Conservation (phyloP, 768 basidiomycete species). For the Phanerochaete carnosa region DNA sequence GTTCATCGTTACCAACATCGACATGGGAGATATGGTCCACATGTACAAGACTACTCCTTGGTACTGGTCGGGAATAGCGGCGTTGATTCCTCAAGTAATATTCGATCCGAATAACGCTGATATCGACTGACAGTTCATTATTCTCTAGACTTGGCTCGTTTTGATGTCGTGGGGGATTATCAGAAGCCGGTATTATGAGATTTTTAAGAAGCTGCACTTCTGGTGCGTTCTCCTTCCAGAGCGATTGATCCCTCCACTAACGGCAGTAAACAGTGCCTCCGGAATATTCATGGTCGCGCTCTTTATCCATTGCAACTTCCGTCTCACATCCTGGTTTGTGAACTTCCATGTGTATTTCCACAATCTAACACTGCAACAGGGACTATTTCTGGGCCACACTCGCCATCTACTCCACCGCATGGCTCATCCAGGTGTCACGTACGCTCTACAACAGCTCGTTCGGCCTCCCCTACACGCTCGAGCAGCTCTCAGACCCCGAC, state of each 20-base stretch:
- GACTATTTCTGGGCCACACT: conserved; percentile 32
- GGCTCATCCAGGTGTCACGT: conserved; percentile 25
- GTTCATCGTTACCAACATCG: conserved; percentile 27
- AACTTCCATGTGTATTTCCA: background rate
- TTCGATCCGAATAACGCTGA: background rate
- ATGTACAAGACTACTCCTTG: conserved; percentile 18
- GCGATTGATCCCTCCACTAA: background rate
- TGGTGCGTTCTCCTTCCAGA: conserved; percentile 10
- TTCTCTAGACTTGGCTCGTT: conserved; percentile 24
- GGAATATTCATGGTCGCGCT: conserved; percentile 31
- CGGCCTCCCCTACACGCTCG: conserved; percentile 22
- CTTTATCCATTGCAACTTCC: conserved; percentile 31
- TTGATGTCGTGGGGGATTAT: conserved; percentile 30
- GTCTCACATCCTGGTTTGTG: conserved; percentile 26
- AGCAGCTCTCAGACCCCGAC: conserved; percentile 21
- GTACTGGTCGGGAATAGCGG: conserved; percentile 33
- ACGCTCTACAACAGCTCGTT: conserved; percentile 22
- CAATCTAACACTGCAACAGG: background rate
- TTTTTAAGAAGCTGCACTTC: conserved; percentile 32
- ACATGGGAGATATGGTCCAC: conserved; percentile 22
- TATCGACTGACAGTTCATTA: background rate
- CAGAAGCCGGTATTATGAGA: conserved; percentile 30
- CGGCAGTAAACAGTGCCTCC: conserved; percentile 19
- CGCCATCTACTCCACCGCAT: conserved; percentile 26
- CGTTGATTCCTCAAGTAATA: conserved; percentile 29